Base-by-base conservation (phyloP, 1,139 yeast genomes). In the Yamadazyma oceani region DNA sequence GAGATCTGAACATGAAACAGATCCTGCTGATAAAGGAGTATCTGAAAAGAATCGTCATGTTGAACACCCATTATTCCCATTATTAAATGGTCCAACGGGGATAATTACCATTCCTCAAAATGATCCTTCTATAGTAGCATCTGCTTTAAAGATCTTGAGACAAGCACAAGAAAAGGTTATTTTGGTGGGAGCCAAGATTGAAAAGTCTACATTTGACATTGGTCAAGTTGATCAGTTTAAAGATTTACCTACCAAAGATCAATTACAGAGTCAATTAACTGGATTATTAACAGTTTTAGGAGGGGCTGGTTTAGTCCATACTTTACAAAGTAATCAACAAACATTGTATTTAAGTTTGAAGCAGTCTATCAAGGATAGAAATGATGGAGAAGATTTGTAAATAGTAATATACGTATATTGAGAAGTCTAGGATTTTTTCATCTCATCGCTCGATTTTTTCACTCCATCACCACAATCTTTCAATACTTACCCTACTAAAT, bases 301-400 rank as follows among this genome's bases (percentile, higher is more conserved):
- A 43, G 97, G 97, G 54, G 94, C 89, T 31, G 95, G 95, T 3
- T 73, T 90, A 58, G 95, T 86, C 5, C 78, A 78, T 62, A 86
- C 96, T 19, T 73, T 90, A 60, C 84, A 85, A 62, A 63, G 85
- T 21, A 70, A 87, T 14, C 66, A 85, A 22, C 79, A 79, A 48
- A 64, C 69, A 43, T 74, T 90, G 50, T 86, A 86, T 53, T 69
- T 89, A 60, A 85, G 95, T 6, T 64, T 89, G 80, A 82, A 43
- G 71, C 81, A 46, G 81, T 82, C 51, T 60, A 69, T 44, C 64
- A 77, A 60, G 74, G 75, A 62, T 39, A 57, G 62, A 39, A 48
- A 40, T 36, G 50, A 46, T 23, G 48, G 50, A 35, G 36, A 44
- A 21, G 54, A 35, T 22, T 27, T 41, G 40, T 41, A 39, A 33